Evolutionary conservation across 208 protist genomes (phyloP).

Genomic region (Porcisia deanei): DNA sequence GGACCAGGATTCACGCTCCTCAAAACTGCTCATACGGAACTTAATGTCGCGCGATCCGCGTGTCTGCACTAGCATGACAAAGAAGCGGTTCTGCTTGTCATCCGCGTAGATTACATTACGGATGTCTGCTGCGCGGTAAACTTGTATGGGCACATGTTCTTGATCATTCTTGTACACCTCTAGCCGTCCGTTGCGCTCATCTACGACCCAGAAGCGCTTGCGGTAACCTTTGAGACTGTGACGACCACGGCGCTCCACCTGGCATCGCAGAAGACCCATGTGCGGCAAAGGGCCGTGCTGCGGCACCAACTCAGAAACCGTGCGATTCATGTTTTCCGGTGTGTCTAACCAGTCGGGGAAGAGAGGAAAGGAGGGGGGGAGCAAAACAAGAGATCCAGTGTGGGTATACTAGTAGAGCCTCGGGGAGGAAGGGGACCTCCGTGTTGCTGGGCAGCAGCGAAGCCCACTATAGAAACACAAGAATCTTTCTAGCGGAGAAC

Average conservation of each 20-base stretch:
- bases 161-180: constrained; percentile 91
- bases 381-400: not conserved
- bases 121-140: constrained; percentile 54
- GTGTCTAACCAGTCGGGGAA: not conserved
- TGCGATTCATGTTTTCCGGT: constrained; percentile 12
- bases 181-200: constrained; percentile 45
- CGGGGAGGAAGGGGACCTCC: not conserved
- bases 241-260: constrained; percentile 48
- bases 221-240: constrained; percentile 58
- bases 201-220: constrained; percentile 84
- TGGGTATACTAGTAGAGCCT: not conserved
- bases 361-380: not conserved
- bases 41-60: constrained; percentile 45
- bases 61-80: constrained; percentile 66
- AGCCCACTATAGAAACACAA: too few species aligned
- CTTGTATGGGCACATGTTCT: constrained; percentile 48
- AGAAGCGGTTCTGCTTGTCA: constrained; percentile 85
- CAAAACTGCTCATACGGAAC: constrained; percentile 67
- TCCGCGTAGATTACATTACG: constrained; percentile 68
- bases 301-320: constrained; percentile 22
- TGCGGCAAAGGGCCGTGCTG: constrained; percentile 26
- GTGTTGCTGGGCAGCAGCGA: not conserved
- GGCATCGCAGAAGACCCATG: constrained; percentile 78
- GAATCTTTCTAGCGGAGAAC: not conserved
- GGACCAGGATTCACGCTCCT: constrained; percentile 75